Base-by-base conservation (phyloP, 2,329 filamentous ascomycete species). In the Penicillium sp. region DNA sequence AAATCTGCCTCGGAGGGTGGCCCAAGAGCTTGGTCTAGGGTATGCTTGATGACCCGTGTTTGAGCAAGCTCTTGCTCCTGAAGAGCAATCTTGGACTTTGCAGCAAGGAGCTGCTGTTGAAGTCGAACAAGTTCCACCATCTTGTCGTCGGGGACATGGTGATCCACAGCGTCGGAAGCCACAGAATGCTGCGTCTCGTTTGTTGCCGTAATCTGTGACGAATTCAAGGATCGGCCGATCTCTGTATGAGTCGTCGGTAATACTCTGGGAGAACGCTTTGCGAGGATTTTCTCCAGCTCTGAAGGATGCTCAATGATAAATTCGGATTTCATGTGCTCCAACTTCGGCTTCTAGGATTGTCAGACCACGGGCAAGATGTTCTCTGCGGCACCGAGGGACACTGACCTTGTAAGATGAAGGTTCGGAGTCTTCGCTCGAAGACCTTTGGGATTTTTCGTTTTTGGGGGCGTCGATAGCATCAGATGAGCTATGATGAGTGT, bases 271-370 rank as follows among this genome's bases (percentile, higher is more conserved):
- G 75, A 73, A 39, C 79, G 67, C 39, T 73, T 78, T 33, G 75
- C 72, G 27, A 79, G 69, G 45, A 80, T 84, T 58, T 87, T 87
- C 67, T 95, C 90, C 80, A 93, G 86, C 9, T 76, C 71, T n/a
- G 76, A 73, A 25, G 68, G 57, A 26, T 72, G 65, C 35, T 70
- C 71, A 46, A 59, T 54, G 54, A 68, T 62, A 53, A 66, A 58
- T 47, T 64, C 59, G 55, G 66, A 62, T 51, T 62, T 73, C 53
- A 60, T 64, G 59, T 71, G 72, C 50, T 81, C 78, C 60, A 79
- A 60, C 68, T 81, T 82, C 69, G 77, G 73, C 76, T 80, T 80
- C 75, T 79, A 66, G 58, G 66, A 52, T 66, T 66, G 71, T 80
- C 53, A 80, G 73, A 65, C 49, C 58, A 42, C 52, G 33, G 3